Evolutionary conservation across 768 basidiomycete genomes (phyloP), one percentile per base, ranked within the genome.

Genomic region (Termitomyces heimii): DNA sequence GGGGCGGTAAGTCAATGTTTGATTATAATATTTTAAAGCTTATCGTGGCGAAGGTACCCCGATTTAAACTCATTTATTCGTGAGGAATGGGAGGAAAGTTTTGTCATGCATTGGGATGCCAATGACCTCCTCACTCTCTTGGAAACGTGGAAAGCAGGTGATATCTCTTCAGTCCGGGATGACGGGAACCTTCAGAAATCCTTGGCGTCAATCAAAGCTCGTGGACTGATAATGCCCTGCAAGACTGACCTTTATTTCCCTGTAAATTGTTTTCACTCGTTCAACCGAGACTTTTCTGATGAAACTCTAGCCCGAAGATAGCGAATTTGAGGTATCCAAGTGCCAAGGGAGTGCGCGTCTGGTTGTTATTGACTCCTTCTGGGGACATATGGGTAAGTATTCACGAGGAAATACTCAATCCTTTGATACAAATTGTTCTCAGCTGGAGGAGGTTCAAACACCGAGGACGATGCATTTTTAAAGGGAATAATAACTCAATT

Each of bases 231-330:
- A 47, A 81, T 84, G 80, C 82, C 83, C 4, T 77, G 76, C 60
- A 82, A 80, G 70, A 82, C 80, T 1, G 83, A 84, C 59, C 65
- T 84, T 39, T 82, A 83, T 64, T 84, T 84, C 65, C 72, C 83
- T 20, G 80, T 81, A 54, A 44, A 43, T n/a, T 22, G 26, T 31
- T 5, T 20, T 28, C 12, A 28, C 16, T 55, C 37, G 68, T 61
- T 44, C 42, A n/a, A n/a, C 22, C 2, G 7, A 32, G 8, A 47
- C 18, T 20, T 26, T 4, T 46, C 42, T 43, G 22, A 31, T 20
- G 35, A 28, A 53, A 20, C 58, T 26, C 28, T 57, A 83, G 81
- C 82, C 81, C 1, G 81, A 82, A 60, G 83, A 83, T 59, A 81
- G 73, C 59, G 72, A 77, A 60, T 65, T 65, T n/a, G 82, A 85